Evolutionary conservation across 1,139 yeast species (phyloP), one percentile per base, ranked within the genome.

Genomic region (Yamadazyma trypodendri): DNA sequence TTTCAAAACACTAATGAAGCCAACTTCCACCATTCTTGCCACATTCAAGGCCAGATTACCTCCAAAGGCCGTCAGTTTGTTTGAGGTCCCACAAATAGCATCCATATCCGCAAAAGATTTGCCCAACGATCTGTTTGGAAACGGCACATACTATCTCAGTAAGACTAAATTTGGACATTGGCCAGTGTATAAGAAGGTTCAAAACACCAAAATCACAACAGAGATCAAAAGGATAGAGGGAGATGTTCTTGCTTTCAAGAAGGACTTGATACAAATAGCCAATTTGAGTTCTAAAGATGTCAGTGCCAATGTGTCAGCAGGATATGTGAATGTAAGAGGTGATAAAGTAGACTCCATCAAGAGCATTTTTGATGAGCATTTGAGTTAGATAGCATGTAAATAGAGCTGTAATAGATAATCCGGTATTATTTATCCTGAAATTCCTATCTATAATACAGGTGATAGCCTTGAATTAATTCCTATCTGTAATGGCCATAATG

Each of bases 181-280:
- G 61, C 92, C 92, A 21, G 81, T 84, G 1, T 84, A 84, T 57
- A 67, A 72, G 42, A 82, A 81, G 44, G 56, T 70, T 40, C 75
- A 68, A 61, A 72, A 77, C 39, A 75, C 81, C 21, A 75, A 74
- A 39, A 58, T 63, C 24, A 67, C 68, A 41, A 84, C 92, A 1
- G 87, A 83, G 52, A 68, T 84, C 32, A 79, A 81, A 55, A 75
- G 77, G 46, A 66, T 84, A 27, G 63, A 71, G 43, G 94, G 94
- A 3, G 81, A 82, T 53, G 60, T 79, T 12, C 54, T 64, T 10
- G 76, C 73, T 43, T 65, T 84, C 42, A 81, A 81, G 58, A 60
- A 68, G 24, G 90, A 84, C 53, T 62, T 84, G 46, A 72, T 77
- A 41, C 55, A 56, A 8, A 52, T 66, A 17, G 77, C 79, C 5